These are phyloP conservation scores for Tolypocladium guangdongense DNA, from an alignment of 2,329 filamentous ascomycete genomes.

Conservation along the genomic window DNA sequence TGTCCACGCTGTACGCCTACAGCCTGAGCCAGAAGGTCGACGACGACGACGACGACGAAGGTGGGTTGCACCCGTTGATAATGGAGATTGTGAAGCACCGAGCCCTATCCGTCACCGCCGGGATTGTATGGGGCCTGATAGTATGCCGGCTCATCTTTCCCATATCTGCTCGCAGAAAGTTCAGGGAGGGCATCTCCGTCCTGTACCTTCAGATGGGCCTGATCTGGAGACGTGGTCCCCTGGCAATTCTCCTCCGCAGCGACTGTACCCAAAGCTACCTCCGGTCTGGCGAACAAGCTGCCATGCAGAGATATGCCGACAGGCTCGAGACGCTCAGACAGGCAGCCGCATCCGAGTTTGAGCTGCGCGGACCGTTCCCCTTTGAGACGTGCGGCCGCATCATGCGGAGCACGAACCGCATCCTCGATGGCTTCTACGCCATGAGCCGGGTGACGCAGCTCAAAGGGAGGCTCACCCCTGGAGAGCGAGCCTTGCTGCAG, in stretches of 20 bases:
- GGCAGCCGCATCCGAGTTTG: conserved; percentile 67
- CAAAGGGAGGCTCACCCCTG: conserved; percentile 58
- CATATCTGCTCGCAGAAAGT: conserved; percentile 71
- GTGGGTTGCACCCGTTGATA: conserved; percentile 68
- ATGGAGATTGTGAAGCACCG: conserved; percentile 75
- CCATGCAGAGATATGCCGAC: conserved; percentile 63
- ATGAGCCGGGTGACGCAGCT: conserved; percentile 85
- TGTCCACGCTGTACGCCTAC: conserved; percentile 84
- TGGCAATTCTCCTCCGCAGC: conserved; percentile 59
- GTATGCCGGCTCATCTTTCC: conserved; percentile 82
- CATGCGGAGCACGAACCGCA: conserved; percentile 61
- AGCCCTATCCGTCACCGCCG: conserved; percentile 68
- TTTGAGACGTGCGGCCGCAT: conserved; percentile 57
- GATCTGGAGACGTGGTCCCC: conserved; percentile 82
- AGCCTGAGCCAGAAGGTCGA: conserved; percentile 65
- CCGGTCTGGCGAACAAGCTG: conserved; percentile 70
- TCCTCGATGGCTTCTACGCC: conserved; percentile 81
- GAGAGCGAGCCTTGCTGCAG: conserved; percentile 64
- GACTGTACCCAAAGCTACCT: conserved; percentile 56
- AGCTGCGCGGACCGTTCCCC: conserved; percentile 73
- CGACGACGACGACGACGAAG: conserved; percentile 69
- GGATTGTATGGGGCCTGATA: conserved; percentile 78
- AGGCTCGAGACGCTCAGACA: conserved; percentile 59
- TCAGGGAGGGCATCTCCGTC: conserved; percentile 73
- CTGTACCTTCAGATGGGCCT: conserved; percentile 85